Percentiles rank a stretch among this genome's conserved stretches.
Conservation (phyloP, 768 basidiomycete genomes). For the Macrolepiota fuliginosa region DNA sequence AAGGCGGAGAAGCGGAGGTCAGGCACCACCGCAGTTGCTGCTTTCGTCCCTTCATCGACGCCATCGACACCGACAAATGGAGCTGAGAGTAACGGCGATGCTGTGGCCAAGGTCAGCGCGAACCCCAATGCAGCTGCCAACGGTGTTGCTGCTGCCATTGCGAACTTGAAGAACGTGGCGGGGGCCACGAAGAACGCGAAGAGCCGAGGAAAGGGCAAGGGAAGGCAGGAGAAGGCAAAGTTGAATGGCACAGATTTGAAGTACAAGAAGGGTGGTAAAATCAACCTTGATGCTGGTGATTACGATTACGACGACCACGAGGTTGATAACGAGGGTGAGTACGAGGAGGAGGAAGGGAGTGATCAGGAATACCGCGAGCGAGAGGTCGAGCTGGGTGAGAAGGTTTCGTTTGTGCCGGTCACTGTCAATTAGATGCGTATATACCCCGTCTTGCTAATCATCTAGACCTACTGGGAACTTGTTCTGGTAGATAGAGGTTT, state of each 20-base stretch:
- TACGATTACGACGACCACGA: background rate
- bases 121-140: slow-evolving; percentile 1
- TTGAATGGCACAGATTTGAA: background rate
- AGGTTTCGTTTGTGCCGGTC: background rate
- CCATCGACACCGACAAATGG: background rate
- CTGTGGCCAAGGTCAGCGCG: slow-evolving; percentile 4
- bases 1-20: slow-evolving; percentile 2
- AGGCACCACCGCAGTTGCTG: background rate
- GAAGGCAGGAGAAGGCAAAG: slow-evolving; percentile 7
- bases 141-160: background rate
- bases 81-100: background rate
- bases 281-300: background rate
- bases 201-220: slow-evolving; percentile 9
- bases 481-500: background rate
- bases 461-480: background rate
- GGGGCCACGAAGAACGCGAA: slow-evolving; percentile 1
- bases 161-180: slow-evolving; percentile 4
- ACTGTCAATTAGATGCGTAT: background rate
- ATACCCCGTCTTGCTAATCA: background rate
- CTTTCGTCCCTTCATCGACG: background rate
- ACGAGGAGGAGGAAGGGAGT: background rate
- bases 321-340: background rate
- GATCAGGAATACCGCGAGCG: background rate
- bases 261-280: background rate
- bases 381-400: background rate